Base-by-base conservation (phyloP, 2,329 filamentous ascomycete genomes). In the Volutella citrinella region DNA sequence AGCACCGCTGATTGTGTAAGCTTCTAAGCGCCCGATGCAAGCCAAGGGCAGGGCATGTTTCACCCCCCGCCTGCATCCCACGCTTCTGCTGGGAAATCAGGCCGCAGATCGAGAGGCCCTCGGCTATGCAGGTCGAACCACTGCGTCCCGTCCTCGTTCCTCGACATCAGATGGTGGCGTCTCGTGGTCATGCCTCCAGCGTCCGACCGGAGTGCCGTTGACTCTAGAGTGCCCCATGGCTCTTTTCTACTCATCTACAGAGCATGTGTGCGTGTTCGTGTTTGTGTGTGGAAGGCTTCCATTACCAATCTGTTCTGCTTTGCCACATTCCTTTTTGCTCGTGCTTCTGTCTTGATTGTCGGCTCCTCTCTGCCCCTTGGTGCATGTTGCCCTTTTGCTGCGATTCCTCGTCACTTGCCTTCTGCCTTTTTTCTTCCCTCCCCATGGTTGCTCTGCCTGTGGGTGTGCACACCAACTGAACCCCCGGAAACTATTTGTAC, bases 81-180 rank as follows among this genome's bases (percentile, higher is more conserved):
- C 48, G 50, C 53, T 56, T 54, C 48, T 55, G 59, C 55, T 59
- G 48, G 48, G 41, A 48, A 49, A 40, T 43, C 29, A 43, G 56
- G 56, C 46, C 55, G 59, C 59, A 62, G 55, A 56, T 55, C 47
- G 43, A 52, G 55, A 54, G 57, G 44, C 59, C 59, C 55, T 62
- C 60, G 58, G 59, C 44, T 63, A 63, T 63, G 60, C 60, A 63
- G 49, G 54, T 52, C 52, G 52, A 53, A 51, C 47, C 49, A 50
- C 41, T 52, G 42, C 45, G 36, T 45, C 42, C 42, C 15, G 11
- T 20, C 37, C 29, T 31, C 41, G 42, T 33, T 46, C 25, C 26
- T 48, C 40, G 45, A 33, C 22, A 33, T 33, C 31, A 33, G 31
- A 33, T 33, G 16, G 31, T 33, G 23, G 31, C 31, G 24, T 27